Base-by-base conservation (phyloP, 2,329 filamentous ascomycete genomes). In the Aspergillus thermomutatus region DNA sequence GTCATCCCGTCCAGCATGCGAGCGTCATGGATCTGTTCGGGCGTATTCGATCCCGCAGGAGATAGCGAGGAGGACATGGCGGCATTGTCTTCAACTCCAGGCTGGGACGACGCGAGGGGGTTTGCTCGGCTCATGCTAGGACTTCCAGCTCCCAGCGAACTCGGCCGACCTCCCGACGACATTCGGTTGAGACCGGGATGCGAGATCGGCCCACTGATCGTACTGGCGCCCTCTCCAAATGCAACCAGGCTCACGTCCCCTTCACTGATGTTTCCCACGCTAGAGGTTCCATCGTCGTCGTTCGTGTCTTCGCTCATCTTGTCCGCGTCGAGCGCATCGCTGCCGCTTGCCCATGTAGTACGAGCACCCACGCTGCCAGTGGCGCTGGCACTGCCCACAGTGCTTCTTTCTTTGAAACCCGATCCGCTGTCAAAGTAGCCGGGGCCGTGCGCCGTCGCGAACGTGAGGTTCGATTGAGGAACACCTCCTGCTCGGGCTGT, bases 181-280 rank as follows among this genome's bases (percentile, higher is more conserved):
- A 67, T 62, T 9, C 74, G 68, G 48, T 70, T 73, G 25, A 73
- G 78, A 72, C 49, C 82, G 71, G 71, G 83, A 79, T 75, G 89
- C 83, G 69, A 89, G 28, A 80, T 89, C 41, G 90, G 90, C 0
- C 91, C 91, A 58, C 87, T 91, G 56, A 92, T 87, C 4, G 91
- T 91, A 72, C 89, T 91, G 9, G 93, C 92, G 34, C 92, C 93
- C 72, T 97, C 92, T 50, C 93, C 93, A 65, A 97, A 97, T 0
- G 89, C 93, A 9, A 97, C 93, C 5, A 97, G 81, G 60, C 89
- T 93, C 2, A 88, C 90, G 52, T 87, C 87, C 7, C 87, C 89
- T 67, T 96, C 91, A 66, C 90, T 93, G 82, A 94, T 88, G 57
- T 89, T 90, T 63, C 91, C 89, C 51, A 87, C 84, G 60, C 85